Evolutionary conservation across 78 protist genomes (phyloP), one percentile per base, ranked within the genome.

Genomic region (Dictyostelium brefeldianum): DNA sequence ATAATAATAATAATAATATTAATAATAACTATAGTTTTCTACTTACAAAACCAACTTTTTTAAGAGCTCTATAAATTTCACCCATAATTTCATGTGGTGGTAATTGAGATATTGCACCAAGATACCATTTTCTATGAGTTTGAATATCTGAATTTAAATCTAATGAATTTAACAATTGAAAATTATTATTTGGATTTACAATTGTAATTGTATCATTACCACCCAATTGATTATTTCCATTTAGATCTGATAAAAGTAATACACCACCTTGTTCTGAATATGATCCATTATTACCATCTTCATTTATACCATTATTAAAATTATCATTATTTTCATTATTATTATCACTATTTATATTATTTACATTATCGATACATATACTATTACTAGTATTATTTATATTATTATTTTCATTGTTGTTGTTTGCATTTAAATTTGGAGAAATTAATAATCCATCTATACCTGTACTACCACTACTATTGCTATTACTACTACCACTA

Each of bases 11-110:
- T 11, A 56, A 56, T 20, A 20, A 56, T 18, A 11, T 1, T 56
- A 56, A 56, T 36, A 3, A 56, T 6, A 56, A 56, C 2, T 20
- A 57, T 22, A 20, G 8, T 4, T 62, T 27, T 17, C 11, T 31
- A 91, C 95, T n/a, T 81, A 92, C 96, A 69, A 92, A 92, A 17
- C 91, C 91, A 78, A 82, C 91, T 25, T 71, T 80, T 54, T 92
- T 89, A 5, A 92, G 53, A 12, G 91, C 59, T 75, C 92, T 56
- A 46, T 84, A 92, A 47, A 92, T 90, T 71, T 90, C 95, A 43
- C 80, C 77, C 89, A 90, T 77, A 81, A 90, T 90, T 51, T 90
- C 95, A 3, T 90, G 89, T 27, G 95, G 95, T 20, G 95, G 89
- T 31, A 78, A 54, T 65, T 78, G 83, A 6, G 95, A 90, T 1